Conservation (phyloP, 306 rosid species). For the Sphenostylis stenocarpa region DNA sequence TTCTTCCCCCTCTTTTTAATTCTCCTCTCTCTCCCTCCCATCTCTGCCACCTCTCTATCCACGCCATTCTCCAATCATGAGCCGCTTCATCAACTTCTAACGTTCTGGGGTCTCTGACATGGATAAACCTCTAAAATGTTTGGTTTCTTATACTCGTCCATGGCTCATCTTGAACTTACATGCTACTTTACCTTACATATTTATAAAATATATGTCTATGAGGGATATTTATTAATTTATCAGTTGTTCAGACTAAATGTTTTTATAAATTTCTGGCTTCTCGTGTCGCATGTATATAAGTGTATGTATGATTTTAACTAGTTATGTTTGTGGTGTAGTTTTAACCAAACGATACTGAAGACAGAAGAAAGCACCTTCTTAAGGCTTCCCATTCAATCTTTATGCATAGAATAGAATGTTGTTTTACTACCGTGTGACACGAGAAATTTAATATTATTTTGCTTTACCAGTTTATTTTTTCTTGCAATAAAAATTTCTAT, state of each 20-base stretch:
- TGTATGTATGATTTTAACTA: neutral
- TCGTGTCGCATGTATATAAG: too few species aligned
- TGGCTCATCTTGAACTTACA: neutral
- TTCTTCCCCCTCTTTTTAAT: too few species aligned
- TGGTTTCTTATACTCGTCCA: slow-evolving; percentile 15
- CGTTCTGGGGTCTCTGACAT: too few species aligned
- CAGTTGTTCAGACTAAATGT: neutral
- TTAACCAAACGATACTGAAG: neutral
- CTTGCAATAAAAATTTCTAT: neutral
- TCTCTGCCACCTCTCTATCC: too few species aligned
- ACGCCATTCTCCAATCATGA: too few species aligned
- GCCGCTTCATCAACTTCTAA: too few species aligned
- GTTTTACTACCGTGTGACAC: slow-evolving; percentile 4
- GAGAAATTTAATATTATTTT: slow-evolving; percentile 18
- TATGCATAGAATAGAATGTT: slow-evolving; percentile 1
- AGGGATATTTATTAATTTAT: slow-evolving; percentile 12
- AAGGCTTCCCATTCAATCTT: neutral
- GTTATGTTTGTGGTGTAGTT: neutral
- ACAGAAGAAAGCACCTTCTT: neutral
- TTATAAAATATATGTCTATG: neutral
- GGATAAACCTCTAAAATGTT: neutral
- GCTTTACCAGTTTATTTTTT: neutral
- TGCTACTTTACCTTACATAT: neutral
- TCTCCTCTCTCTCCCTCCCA: too few species aligned
- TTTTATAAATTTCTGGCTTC: neutral